Evolutionary conservation across 2,329 filamentous ascomycete species (phyloP).

Genomic region (Sclerotinia glacialis): DNA sequence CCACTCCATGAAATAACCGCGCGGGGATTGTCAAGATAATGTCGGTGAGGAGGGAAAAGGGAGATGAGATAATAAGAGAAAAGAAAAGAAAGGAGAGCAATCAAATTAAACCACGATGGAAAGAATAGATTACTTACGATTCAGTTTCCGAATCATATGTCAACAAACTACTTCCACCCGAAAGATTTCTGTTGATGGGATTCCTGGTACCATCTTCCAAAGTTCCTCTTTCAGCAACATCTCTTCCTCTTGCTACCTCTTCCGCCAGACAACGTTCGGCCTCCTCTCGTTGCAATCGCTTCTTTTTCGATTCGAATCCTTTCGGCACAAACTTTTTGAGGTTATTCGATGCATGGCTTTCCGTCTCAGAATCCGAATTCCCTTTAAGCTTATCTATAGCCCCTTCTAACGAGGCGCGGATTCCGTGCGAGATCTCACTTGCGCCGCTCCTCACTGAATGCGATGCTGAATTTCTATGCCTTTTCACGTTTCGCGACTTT

Average conservation of each 20-base stretch:
- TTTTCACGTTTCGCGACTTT: constrained; percentile 31
- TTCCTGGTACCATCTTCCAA: constrained; percentile 33
- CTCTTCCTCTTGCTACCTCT: constrained; percentile 39
- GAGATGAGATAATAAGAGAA: constrained; percentile 7
- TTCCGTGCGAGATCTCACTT: constrained; percentile 27
- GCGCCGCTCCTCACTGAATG: constrained; percentile 35
- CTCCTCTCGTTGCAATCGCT: constrained; percentile 47
- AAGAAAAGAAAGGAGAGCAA: not conserved
- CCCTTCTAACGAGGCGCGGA: constrained; percentile 32
- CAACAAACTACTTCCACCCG: constrained; percentile 33
- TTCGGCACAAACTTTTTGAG: constrained; percentile 55
- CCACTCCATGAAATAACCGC: constrained; percentile 5
- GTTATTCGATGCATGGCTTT: constrained; percentile 37
- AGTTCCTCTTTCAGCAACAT: constrained; percentile 38
- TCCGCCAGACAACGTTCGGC: constrained; percentile 43
- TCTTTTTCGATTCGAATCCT: constrained; percentile 49
- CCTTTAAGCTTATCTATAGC: constrained; percentile 34
- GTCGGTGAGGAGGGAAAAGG: not conserved
- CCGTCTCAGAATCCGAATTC: constrained; percentile 28
- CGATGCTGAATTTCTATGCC: constrained; percentile 29
- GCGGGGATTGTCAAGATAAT: not conserved
- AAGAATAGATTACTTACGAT: constrained; percentile 36
- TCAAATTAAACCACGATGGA: constrained; percentile 7
- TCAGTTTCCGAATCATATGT: constrained; percentile 39
- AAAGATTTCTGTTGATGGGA: constrained; percentile 15